These are phyloP conservation scores for Iberis amara DNA, from an alignment of 441 rosid genomes.

Conservation along the genomic window DNA sequence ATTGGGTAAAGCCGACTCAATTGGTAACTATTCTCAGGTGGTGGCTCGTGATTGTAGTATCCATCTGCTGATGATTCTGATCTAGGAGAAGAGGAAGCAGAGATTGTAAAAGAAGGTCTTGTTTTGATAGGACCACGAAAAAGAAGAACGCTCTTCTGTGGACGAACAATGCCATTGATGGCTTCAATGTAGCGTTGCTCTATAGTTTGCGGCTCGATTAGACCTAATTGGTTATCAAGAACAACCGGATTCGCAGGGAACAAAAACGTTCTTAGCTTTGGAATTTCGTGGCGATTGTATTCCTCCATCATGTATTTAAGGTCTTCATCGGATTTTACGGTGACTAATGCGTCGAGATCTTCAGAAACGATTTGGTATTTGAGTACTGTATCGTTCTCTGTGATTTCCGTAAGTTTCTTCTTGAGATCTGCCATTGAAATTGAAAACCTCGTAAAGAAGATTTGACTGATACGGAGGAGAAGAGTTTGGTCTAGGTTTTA, in stretches of 20 bases:
- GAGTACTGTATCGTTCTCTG: slow-evolving; percentile 47
- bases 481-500: neutral
- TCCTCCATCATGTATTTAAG: slow-evolving; percentile 80
- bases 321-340: slow-evolving; percentile 68
- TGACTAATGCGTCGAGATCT: slow-evolving; percentile 71
- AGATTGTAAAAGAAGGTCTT: slow-evolving; percentile 39
- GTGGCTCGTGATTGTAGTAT: slow-evolving; percentile 6
- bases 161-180: slow-evolving; percentile 39
- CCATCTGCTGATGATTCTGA: slow-evolving; percentile 51
- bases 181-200: slow-evolving; percentile 47
- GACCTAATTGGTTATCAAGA: slow-evolving; percentile 35
- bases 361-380: slow-evolving; percentile 67
- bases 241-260: slow-evolving; percentile 46
- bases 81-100: slow-evolving; percentile 56
- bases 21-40: slow-evolving; percentile 17
- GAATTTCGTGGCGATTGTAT: slow-evolving; percentile 42
- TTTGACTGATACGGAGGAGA: neutral
- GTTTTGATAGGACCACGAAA: slow-evolving; percentile 32
- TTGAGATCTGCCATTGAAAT: slow-evolving; percentile 42
- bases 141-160: neutral
- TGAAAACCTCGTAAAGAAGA: neutral
- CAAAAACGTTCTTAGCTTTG: slow-evolving; percentile 57
- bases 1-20: slow-evolving; percentile 32
- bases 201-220: slow-evolving; percentile 32
- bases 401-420: slow-evolving; percentile 52